Evolutionary conservation across 305 asterid genomes (phyloP).

Genomic region (Fraxinus baroniana): DNA sequence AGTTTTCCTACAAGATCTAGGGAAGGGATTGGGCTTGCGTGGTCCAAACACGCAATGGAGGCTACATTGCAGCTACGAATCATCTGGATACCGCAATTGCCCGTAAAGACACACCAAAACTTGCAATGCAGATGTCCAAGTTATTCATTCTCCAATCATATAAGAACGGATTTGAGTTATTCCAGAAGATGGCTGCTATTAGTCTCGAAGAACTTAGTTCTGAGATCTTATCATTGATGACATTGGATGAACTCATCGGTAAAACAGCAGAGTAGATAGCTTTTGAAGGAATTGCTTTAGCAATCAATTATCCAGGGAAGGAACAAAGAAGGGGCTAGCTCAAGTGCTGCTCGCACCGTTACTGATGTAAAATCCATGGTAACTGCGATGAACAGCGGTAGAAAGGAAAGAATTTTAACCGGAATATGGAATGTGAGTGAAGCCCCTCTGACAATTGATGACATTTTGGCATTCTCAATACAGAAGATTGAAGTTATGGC

Average conservation of each 20-base stretch:
- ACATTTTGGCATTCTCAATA: slow-evolving; percentile 59
- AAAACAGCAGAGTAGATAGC: slow-evolving; percentile 90
- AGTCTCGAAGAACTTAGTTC: slow-evolving; percentile 64
- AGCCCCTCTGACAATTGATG: slow-evolving; percentile 50
- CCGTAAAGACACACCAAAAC: slow-evolving; percentile 61
- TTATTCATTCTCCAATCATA: slow-evolving; percentile 50
- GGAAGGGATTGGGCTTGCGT: slow-evolving; percentile 80
- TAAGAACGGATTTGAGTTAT: slow-evolving; percentile 57
- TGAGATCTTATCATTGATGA: slow-evolving; percentile 57
- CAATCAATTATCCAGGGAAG: slow-evolving; percentile 81
- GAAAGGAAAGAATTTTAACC: slow-evolving; percentile 58
- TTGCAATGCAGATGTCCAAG: slow-evolving; percentile 80
- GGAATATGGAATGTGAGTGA: slow-evolving; percentile 83
- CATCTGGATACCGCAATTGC: slow-evolving; percentile 47
- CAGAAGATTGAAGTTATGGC: slow-evolving; percentile 80
- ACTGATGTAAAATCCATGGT: slow-evolving; percentile 69
- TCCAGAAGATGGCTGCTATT: slow-evolving; percentile 65
- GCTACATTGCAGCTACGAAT: slow-evolving; percentile 76
- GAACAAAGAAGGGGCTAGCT: slow-evolving; percentile 71
- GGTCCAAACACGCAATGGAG: slow-evolving; percentile 81
- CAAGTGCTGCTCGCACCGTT: slow-evolving; percentile 76
- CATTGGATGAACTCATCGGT: slow-evolving; percentile 71
- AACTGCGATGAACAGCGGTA: slow-evolving; percentile 50
- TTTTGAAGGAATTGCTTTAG: slow-evolving; percentile 87
- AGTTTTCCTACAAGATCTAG: slow-evolving; percentile 65